Conservation (phyloP, 768 basidiomycete genomes). For the Macrocybe gigantea region DNA sequence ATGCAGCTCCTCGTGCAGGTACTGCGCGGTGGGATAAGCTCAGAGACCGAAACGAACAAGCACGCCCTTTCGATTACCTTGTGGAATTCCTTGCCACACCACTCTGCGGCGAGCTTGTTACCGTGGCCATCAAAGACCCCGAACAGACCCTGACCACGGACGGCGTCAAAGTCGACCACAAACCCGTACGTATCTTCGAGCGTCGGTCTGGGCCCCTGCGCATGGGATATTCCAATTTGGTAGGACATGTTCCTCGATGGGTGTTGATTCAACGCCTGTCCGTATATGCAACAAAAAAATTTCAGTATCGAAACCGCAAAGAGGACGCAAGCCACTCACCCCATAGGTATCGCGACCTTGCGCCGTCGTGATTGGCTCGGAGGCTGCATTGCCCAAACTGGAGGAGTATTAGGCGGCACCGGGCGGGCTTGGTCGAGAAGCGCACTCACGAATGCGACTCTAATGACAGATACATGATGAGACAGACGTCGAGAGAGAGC, state of each 20-base stretch:
- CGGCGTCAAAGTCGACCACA: constrained; percentile 86
- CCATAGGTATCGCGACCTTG: constrained; percentile 7
- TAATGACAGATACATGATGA: too few species aligned
- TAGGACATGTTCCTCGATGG: constrained; percentile 60
- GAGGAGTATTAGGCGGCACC: background rate
- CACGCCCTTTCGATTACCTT: constrained; percentile 41
- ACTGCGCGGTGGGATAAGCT: constrained; percentile 18
- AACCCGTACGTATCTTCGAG: constrained; percentile 99
- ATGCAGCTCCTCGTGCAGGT: constrained; percentile 64
- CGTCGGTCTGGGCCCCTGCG: constrained; percentile 82
- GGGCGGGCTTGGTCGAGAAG: too few species aligned
- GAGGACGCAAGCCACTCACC: constrained; percentile 1
- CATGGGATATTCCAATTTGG: constrained; percentile 72
- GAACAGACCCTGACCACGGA: constrained; percentile 96
- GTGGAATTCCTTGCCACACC: constrained; percentile 97
- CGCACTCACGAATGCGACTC: too few species aligned
- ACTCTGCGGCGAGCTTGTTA: constrained; percentile 97
- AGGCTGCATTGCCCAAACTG: constrained; percentile 1
- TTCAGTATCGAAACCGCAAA: background rate
- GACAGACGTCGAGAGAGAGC: too few species aligned
- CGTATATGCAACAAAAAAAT: constrained; percentile 1
- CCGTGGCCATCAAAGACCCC: constrained; percentile 99
- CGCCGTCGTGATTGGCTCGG: constrained; percentile 9
- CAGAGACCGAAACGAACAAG: background rate
- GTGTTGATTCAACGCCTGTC: constrained; percentile 70